Evolutionary conservation across 2,329 filamentous ascomycete genomes (phyloP).

Genomic region (Fusarium sp.): DNA sequence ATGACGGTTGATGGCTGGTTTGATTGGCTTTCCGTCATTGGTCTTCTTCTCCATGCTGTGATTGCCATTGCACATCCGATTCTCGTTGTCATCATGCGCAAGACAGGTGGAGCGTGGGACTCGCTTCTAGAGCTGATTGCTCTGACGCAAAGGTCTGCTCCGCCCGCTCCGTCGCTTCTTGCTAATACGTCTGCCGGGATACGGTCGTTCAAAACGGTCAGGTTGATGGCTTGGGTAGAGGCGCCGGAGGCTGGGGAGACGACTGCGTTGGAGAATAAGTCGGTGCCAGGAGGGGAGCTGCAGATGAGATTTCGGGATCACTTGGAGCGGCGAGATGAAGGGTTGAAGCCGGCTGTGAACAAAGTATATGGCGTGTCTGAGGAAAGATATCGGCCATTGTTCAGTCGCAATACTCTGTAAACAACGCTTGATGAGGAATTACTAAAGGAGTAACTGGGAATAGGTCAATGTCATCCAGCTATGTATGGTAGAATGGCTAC

Average conservation of each 20-base stretch:
- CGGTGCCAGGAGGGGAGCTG: background rate
- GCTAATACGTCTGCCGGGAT: background rate
- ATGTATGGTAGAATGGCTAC: no score
- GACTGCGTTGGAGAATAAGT: background rate
- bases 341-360: background rate
- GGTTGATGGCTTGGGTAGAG: background rate
- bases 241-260: background rate
- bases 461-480: no score
- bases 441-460: no score
- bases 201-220: background rate
- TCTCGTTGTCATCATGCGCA: background rate
- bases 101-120: background rate
- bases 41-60: background rate
- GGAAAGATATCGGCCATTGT: background rate
- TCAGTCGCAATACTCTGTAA: background rate
- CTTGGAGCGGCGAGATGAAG: background rate
- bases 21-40: background rate
- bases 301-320: background rate
- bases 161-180: background rate
- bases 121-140: slow-evolving; percentile 7
- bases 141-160: background rate
- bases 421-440: background rate
- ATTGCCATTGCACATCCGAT: slow-evolving; percentile 6
- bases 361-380: background rate
- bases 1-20: slow-evolving; percentile 2